Evolutionary conservation across 2,329 filamentous ascomycete genomes (phyloP), one percentile per base, ranked within the genome.

Genomic region (Ophiostoma novo-ulmi): DNA sequence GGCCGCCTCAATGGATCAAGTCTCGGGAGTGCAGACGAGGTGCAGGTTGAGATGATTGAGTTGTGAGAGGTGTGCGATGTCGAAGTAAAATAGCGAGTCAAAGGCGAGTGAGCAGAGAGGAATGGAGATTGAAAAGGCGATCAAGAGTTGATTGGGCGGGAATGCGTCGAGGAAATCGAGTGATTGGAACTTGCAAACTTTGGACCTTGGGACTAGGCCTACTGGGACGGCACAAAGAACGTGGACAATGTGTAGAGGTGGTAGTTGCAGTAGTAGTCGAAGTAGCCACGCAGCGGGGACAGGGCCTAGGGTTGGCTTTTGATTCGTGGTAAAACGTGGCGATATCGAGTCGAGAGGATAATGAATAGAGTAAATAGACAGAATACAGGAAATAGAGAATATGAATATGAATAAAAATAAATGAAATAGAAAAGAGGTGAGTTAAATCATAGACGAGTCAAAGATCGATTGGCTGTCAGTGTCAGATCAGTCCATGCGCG

Each of bases 1-100:
- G 70, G 70, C 70, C 55, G 70, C 48, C 52, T 68, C 69, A 67
- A 70, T 70, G 66, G 69, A 39, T 70, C 69, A 41, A 71, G 70
- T 65, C 55, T 71, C 66, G 67, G 70, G 35, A 58, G 67, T 26
- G 61, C 65, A 63, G 58, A 63, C 58, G 58, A 63, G 58, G 26
- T 63, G 58, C 58, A 63, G 58, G 58, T 14, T 7, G 58, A 36
- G 26, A 17, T 35, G 58, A 35, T 26, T 20, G 11, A 63, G 58
- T 26, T 36, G 22, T 63, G 26, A 58, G 52, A 26, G 22, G 52
- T 26, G 52, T 26, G 52, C 52, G 22, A 26, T 11, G 52, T 22
- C n/a, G 22, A 48, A 6, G 20, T 48, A 20, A 6, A 17, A 55
- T 31, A 35, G 58, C 26, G 58, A 63, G 58, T 35, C 26, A 26